Percentiles rank a stretch among this genome's conserved stretches.
Evolutionary conservation across 2,329 filamentous ascomycete genomes (phyloP).

Genomic region (Tolypocladium guangdongense): DNA sequence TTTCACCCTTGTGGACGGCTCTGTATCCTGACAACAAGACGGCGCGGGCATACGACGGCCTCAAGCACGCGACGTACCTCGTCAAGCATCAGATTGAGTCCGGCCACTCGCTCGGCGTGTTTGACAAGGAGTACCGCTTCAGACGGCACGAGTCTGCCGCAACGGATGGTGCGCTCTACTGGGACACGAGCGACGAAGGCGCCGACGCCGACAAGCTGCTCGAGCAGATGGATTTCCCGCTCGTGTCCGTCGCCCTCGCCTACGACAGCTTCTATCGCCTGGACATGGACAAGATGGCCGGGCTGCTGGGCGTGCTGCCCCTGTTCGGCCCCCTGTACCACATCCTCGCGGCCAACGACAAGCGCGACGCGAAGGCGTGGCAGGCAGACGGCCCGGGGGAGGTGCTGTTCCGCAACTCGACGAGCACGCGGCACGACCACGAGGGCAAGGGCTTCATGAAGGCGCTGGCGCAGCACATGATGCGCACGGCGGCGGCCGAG

Average conservation of each 20-base stretch:
- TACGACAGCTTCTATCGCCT: constrained; percentile 12
- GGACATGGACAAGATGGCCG: constrained; percentile 5
- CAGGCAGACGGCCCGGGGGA: constrained; percentile 13
- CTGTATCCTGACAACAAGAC: constrained; percentile 9
- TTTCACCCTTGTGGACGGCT: constrained; percentile 10
- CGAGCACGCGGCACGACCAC: constrained; percentile 14
- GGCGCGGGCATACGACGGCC: constrained; percentile 6
- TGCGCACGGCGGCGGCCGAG: constrained; percentile 8
- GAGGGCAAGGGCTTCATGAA: constrained; percentile 15
- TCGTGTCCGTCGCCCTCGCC: constrained; percentile 17
- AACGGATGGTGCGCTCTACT: constrained; percentile 15
- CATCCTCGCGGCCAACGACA: constrained; percentile 5
- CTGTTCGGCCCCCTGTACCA: background rate
- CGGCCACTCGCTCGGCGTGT: constrained; percentile 11
- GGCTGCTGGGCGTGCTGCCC: constrained; percentile 2
- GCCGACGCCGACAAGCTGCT: constrained; percentile 10
- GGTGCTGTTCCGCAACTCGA: constrained; percentile 14
- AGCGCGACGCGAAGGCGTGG: constrained; percentile 12
- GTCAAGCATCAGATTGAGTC: constrained; percentile 9
- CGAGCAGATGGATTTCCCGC: constrained; percentile 20
- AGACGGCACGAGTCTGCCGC: constrained; percentile 12
- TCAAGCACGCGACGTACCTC: constrained; percentile 5
- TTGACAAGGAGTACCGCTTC: constrained; percentile 13
- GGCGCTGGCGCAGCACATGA: constrained; percentile 10
- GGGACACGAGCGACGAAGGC: constrained; percentile 8